Percentiles rank a stretch among this genome's conserved stretches.
These are phyloP conservation scores for Pseudozyma tsukubaensis DNA, from an alignment of 1,284 basidiomycete species.

Conservation along the genomic window DNA sequence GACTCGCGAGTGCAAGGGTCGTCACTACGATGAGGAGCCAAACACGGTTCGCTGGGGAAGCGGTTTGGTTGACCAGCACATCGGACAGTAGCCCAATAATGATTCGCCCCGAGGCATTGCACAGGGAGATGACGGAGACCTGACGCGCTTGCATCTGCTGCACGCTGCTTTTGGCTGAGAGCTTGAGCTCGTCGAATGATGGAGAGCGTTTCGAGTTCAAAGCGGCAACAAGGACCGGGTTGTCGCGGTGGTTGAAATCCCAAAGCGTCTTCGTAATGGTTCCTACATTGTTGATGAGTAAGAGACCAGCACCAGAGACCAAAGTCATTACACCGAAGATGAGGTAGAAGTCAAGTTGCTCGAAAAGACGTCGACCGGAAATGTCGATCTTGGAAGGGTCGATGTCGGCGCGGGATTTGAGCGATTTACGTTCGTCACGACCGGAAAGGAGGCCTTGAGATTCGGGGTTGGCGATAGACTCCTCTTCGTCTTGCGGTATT, in stretches of 20 bases:
- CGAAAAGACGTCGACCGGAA: slow-evolving; percentile 72
- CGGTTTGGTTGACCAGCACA: slow-evolving; percentile 46
- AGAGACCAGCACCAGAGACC: slow-evolving; percentile 86
- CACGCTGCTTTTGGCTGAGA: slow-evolving; percentile 77
- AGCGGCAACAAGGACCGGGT: slow-evolving; percentile 25
- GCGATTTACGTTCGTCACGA: slow-evolving; percentile 29
- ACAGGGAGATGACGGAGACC: slow-evolving; percentile 84
- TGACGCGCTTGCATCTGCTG: slow-evolving; percentile 79
- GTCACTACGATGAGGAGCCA: slow-evolving; percentile 62
- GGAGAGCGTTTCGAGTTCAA: slow-evolving; percentile 6
- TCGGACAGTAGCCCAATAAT: slow-evolving; percentile 84
- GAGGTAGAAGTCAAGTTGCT: slow-evolving; percentile 78
- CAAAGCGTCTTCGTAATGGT: slow-evolving; percentile 87
- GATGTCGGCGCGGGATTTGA: neutral
- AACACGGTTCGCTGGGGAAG: slow-evolving; percentile 47
- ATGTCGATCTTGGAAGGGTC: slow-evolving; percentile 69
- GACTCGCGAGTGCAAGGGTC: slow-evolving; percentile 54
- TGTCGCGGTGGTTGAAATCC: slow-evolving; percentile 73
- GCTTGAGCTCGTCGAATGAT: slow-evolving; percentile 20
- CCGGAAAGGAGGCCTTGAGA: slow-evolving; percentile 31
- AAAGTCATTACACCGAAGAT: slow-evolving; percentile 79
- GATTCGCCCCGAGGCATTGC: slow-evolving; percentile 85
- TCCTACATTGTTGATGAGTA: slow-evolving; percentile 97
- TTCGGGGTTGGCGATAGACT: slow-evolving; percentile 14
- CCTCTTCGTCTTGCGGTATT: neutral